phyloP scores from a whole-genome alignment of 2,329 filamentous ascomycete genomes.

The Coniochaeta sp. region DNA sequence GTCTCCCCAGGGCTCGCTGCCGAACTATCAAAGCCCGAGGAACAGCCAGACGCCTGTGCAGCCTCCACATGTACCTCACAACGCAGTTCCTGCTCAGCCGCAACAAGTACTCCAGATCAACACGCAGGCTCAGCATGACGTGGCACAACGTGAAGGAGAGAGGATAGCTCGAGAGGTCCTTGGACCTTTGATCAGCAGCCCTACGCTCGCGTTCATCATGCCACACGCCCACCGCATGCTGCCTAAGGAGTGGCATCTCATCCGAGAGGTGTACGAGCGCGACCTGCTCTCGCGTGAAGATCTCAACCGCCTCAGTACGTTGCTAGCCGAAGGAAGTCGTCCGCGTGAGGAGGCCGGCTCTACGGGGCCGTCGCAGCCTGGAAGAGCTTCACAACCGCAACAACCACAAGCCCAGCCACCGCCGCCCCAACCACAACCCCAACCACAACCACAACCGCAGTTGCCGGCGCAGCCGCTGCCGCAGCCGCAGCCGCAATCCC shows the following conservation, averaged over 20 bases:
- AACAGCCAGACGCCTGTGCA: constrained; percentile 20
- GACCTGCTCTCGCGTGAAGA: constrained; percentile 61
- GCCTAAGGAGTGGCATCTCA: constrained; percentile 65
- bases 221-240: constrained; percentile 63
- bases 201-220: constrained; percentile 63
- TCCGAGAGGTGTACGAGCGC: constrained; percentile 59
- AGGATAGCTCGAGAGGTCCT: constrained; percentile 55
- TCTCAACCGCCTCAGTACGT: constrained; percentile 44
- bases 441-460: background rate
- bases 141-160: constrained; percentile 42
- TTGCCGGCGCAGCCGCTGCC: constrained; percentile 3
- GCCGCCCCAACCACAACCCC: background rate
- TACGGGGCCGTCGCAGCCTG: background rate
- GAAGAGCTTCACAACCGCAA: background rate
- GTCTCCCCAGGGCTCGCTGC: constrained; percentile 27
- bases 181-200: constrained; percentile 52
- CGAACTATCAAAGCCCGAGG: constrained; percentile 13
- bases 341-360: constrained; percentile 2
- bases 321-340: constrained; percentile 42
- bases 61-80: constrained; percentile 20
- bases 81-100: background rate
- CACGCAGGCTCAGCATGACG: constrained; percentile 27
- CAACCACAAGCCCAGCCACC: background rate
- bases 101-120: constrained; percentile 10
- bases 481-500: constrained; percentile 3